phyloP scores from a whole-genome alignment of 1,284 basidiomycete genomes.

The Ustilago lituana region DNA sequence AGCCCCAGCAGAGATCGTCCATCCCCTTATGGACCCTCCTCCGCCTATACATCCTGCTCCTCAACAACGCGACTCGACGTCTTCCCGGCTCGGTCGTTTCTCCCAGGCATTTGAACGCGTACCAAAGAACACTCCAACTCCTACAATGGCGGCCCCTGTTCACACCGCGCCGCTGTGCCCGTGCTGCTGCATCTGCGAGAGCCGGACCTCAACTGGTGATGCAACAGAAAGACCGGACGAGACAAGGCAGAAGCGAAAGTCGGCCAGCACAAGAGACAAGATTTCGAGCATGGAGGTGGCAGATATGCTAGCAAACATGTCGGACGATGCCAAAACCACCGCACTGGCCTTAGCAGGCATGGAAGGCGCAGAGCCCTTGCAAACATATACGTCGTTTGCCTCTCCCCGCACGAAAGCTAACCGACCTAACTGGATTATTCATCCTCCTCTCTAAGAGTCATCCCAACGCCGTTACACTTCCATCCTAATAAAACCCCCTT shows the following conservation, averaged over 20 bases:
- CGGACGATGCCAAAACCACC: constrained; percentile 22
- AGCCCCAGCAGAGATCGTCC: background rate
- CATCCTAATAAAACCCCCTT: too few species aligned
- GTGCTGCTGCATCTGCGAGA: background rate
- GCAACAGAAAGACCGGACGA: background rate
- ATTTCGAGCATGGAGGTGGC: constrained; percentile 13
- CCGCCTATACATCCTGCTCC: background rate
- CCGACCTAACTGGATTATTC: constrained; percentile 17
- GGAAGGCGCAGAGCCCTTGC: background rate
- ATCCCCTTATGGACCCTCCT: constrained; percentile 1
- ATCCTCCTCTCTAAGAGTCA: constrained; percentile 36
- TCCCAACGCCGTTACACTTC: too few species aligned
- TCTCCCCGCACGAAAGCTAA: background rate
- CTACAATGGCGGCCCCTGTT: too few species aligned
- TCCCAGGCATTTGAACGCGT: constrained; percentile 4
- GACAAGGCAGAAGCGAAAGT: background rate
- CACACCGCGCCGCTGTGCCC: too few species aligned
- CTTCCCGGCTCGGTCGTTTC: background rate
- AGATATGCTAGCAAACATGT: constrained; percentile 33
- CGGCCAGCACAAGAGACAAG: background rate
- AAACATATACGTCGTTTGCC: background rate
- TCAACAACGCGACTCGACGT: background rate
- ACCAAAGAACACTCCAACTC: too few species aligned
- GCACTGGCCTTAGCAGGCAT: constrained; percentile 32
- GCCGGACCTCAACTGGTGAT: too few species aligned